Base-by-base conservation (phyloP, 176 grass and related monocot species). In the Olyra latifolia region DNA sequence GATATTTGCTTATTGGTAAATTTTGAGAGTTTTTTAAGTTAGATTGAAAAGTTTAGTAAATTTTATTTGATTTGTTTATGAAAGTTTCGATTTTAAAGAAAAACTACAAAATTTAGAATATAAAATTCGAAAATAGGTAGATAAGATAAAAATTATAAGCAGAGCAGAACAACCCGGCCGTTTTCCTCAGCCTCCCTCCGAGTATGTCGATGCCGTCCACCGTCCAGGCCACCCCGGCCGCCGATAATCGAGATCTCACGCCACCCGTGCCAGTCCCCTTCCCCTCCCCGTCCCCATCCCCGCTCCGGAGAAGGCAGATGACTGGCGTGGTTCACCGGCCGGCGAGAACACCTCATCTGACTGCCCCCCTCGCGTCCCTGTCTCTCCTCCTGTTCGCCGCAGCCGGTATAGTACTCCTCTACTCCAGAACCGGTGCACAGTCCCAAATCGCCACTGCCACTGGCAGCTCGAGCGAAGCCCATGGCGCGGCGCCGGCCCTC, bases 291-390 rank as follows among this genome's bases (percentile, higher is more conserved):
- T 68, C 80, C 60, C 9, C 35, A 22, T 68, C 80, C 35, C 61
- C 61, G 30, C 59, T 68, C 41, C 50, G 82, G 32, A 69, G 85
- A 35, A 81, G 11, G 75, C 80, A 84, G 81, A 84, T 80, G 75
- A 23, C 41, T 44, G 50, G 68, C 49, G 41, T 28, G 11, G 49
- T 2, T 32, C 67, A 59, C 23, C 80, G 60, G 49, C 19, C 61
- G 4, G 10, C 52, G 32, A 23, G 12, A 15, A 60, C 22, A 19
- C 23, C 40, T 44, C 77, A 68, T 27, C 84, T 65, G 39, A 38
- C 62, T 32, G 69, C 52, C 2, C 62, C 81, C 62, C 4, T 89
- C 32, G 79, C 28, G 47, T n/a, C 56, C 14, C 14, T 64, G 39
- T 25, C 69, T 54, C 85, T 87, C 25, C 74, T 67, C 4, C 30